phyloP scores from a whole-genome alignment of 306 rosid species.

The Lathyrus sativus region DNA sequence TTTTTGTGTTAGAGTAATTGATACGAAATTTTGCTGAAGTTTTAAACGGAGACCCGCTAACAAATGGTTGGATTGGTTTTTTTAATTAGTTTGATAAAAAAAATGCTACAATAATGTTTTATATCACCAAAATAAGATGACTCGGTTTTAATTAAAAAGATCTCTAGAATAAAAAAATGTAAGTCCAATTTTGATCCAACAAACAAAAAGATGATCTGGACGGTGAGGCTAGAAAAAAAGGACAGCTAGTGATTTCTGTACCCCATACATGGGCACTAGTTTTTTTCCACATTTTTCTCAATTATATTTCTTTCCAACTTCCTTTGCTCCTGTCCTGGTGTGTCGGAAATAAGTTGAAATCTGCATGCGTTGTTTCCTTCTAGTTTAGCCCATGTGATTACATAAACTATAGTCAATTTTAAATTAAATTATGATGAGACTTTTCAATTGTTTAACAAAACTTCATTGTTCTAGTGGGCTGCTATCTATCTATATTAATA shows the following conservation, averaged over 20 bases:
- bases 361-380: constrained; percentile 14
- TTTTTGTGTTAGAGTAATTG: too few species aligned
- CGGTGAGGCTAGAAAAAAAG: constrained; percentile 31
- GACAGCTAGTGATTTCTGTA: neutral
- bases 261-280: constrained; percentile 14
- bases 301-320: constrained; percentile 27
- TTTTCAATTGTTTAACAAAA: neutral
- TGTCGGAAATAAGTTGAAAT: neutral
- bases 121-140: too few species aligned
- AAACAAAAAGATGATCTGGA: too few species aligned
- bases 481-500: neutral
- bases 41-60: too few species aligned
- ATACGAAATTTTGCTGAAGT: too few species aligned
- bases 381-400: neutral
- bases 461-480: constrained; percentile 8
- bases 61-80: too few species aligned
- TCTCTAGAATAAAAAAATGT: too few species aligned
- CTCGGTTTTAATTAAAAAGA: too few species aligned
- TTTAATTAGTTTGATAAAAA: too few species aligned
- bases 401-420: too few species aligned
- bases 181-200: too few species aligned
- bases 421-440: neutral
- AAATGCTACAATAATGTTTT: too few species aligned
- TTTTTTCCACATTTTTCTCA: neutral
- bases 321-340: constrained; percentile 1